phyloP scores from a whole-genome alignment of 2,329 filamentous ascomycete genomes.

The Fusarium sp. region DNA sequence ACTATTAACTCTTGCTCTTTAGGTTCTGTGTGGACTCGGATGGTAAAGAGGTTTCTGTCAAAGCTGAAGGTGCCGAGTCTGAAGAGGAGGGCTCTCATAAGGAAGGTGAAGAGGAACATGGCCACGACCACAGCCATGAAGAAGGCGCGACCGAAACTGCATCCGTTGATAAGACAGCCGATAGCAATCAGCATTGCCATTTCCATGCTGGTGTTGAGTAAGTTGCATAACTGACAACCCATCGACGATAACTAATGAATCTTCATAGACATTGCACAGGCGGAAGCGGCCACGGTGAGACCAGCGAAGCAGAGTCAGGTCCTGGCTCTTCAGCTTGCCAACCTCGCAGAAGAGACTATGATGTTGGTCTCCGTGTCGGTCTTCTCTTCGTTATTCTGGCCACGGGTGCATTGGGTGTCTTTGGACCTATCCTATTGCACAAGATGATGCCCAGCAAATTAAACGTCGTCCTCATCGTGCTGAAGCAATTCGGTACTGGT shows the following conservation, averaged over 20 bases:
- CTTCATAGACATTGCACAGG: slow-evolving; percentile 66
- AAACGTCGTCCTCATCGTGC: slow-evolving; percentile 65
- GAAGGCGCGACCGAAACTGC: slow-evolving; percentile 4
- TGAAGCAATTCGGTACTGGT: slow-evolving; percentile 81
- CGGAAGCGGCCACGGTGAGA: slow-evolving; percentile 51
- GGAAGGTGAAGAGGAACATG: slow-evolving; percentile 31
- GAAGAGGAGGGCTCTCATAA: slow-evolving; percentile 33
- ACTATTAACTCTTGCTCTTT: slow-evolving; percentile 1
- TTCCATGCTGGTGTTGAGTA: slow-evolving; percentile 82
- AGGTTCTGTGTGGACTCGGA: slow-evolving; percentile 71
- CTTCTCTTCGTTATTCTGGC: slow-evolving; percentile 77
- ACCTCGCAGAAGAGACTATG: slow-evolving; percentile 65
- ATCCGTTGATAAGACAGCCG: slow-evolving; percentile 10
- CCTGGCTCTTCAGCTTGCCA: slow-evolving; percentile 58
- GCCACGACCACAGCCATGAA: slow-evolving; percentile 24
- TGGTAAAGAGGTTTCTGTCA: slow-evolving; percentile 70
- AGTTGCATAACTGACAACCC: slow-evolving; percentile 44
- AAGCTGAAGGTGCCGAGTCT: slow-evolving; percentile 51
- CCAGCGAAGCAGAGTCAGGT: slow-evolving; percentile 29
- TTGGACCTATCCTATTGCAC: slow-evolving; percentile 72
- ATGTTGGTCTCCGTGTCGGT: slow-evolving; percentile 75
- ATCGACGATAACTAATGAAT: slow-evolving; percentile 3
- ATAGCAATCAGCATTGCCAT: slow-evolving; percentile 67
- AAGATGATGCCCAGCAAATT: slow-evolving; percentile 65
- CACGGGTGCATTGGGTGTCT: slow-evolving; percentile 76